phyloP scores from a whole-genome alignment of 2,329 filamentous ascomycete species.

The Rhinocladiella similis region DNA sequence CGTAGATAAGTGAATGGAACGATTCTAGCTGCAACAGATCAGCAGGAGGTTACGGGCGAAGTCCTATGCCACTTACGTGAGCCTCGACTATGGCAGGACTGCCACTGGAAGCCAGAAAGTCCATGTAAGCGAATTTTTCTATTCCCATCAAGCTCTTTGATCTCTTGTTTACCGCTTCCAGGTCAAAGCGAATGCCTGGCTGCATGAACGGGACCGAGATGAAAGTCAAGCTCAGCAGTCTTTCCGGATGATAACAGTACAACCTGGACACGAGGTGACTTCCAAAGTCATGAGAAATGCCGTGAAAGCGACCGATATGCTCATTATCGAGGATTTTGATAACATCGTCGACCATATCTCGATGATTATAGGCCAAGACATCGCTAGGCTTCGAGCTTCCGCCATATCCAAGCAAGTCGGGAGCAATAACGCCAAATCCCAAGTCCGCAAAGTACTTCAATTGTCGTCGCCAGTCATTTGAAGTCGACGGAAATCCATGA shows the following conservation, averaged over 20 bases:
- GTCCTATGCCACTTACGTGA: constrained; percentile 24
- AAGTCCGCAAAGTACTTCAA: constrained; percentile 40
- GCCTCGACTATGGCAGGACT: constrained; percentile 27
- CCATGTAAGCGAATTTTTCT: constrained; percentile 31
- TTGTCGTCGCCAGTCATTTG: constrained; percentile 45
- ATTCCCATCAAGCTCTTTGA: constrained; percentile 26
- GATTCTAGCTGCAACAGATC: constrained; percentile 22
- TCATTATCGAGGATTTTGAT: constrained; percentile 36
- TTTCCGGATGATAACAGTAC: constrained; percentile 28
- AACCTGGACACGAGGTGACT: constrained; percentile 31
- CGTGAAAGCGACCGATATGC: constrained; percentile 24
- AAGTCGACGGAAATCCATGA: constrained; percentile 53
- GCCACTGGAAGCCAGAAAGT: constrained; percentile 24
- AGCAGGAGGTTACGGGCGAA: neutral
- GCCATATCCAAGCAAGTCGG: constrained; percentile 42
- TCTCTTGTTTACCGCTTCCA: constrained; percentile 27
- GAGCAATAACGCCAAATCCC: constrained; percentile 40
- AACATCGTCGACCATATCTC: constrained; percentile 37
- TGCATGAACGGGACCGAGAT: constrained; percentile 27
- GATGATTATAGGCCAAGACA: constrained; percentile 34
- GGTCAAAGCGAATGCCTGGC: constrained; percentile 28
- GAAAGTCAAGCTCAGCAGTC: constrained; percentile 27
- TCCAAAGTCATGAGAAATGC: constrained; percentile 33
- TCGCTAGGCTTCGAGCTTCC: constrained; percentile 42
- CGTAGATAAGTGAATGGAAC: constrained; percentile 32